A percentile compares a stretch with the other conserved stretches of the same genome.
These are phyloP conservation scores for Vaccinium myrtillus DNA, from an alignment of 148 eudicot species.

Conservation along the genomic window DNA sequence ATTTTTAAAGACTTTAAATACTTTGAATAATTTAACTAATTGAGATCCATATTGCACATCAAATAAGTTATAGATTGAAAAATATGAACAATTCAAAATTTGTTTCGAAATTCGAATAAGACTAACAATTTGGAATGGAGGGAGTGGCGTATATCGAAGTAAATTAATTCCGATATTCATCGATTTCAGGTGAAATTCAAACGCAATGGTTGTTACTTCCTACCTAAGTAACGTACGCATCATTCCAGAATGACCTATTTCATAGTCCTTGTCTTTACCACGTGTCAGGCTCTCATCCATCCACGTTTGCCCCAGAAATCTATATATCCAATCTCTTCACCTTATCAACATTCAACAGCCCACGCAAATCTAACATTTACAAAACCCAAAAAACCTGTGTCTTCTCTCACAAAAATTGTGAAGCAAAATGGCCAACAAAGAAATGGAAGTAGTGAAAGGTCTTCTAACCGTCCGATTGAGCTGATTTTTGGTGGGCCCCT, in stretches of 20 bases:
- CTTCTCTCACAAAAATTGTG: not conserved
- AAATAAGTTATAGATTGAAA: too few species aligned
- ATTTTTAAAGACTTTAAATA: too few species aligned
- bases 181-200: not conserved
- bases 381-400: not conserved
- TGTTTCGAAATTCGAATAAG: too few species aligned
- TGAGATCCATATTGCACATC: too few species aligned
- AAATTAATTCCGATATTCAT: too few species aligned
- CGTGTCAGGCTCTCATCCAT: not conserved
- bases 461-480: too few species aligned
- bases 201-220: not conserved
- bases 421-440: slow-evolving; percentile 40
- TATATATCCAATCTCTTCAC: not conserved
- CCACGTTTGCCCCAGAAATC: not conserved
- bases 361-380: too few species aligned
- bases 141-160: too few species aligned
- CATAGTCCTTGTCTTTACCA: not conserved
- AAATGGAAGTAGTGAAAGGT: slow-evolving; percentile 65
- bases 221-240: not conserved
- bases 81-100: too few species aligned
- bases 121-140: too few species aligned
- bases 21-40: too few species aligned
- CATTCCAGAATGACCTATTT: slow-evolving; percentile 6
- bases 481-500: too few species aligned
- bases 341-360: not conserved